phyloP scores from a whole-genome alignment of 805 yeast genomes.

The Saturnispora serradocipensis region DNA sequence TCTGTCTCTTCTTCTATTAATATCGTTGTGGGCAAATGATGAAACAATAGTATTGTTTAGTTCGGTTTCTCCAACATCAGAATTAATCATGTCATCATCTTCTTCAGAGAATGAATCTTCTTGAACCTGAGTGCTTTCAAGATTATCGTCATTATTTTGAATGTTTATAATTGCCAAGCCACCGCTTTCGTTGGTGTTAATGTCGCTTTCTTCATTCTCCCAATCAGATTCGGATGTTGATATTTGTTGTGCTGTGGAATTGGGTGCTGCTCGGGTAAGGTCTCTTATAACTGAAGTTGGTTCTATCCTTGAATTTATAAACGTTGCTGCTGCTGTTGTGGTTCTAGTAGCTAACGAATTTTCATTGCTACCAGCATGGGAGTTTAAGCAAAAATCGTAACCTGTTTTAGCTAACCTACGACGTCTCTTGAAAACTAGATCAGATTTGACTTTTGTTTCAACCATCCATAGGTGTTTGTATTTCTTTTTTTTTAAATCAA shows the following conservation, averaged over 20 bases:
- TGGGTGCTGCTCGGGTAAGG: not conserved
- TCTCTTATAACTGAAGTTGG: not conserved
- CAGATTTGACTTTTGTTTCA: constrained; percentile 16
- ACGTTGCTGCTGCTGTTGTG: not conserved
- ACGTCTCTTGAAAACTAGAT: constrained; percentile 25
- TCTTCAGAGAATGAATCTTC: constrained; percentile 11
- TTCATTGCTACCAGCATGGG: not conserved
- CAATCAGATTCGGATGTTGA: constrained; percentile 1
- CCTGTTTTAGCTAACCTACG: constrained; percentile 14
- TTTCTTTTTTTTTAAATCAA: not conserved
- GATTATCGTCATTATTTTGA: not conserved
- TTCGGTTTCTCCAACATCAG: not conserved
- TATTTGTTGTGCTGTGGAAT: not conserved
- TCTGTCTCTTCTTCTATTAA: constrained; percentile 14
- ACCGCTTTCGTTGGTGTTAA: not conserved
- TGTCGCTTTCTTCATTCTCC: not conserved
- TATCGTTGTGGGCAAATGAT: constrained; percentile 3
- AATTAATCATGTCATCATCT: constrained; percentile 4
- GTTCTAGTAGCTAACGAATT: not conserved
- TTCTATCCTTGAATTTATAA: not conserved
- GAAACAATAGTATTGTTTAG: constrained; percentile 18
- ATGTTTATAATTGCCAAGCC: not conserved
- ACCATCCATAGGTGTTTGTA: not conserved
- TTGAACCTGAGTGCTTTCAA: not conserved
- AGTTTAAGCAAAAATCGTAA: not conserved